A percentile compares a stretch with the other conserved stretches of the same genome.
phyloP scores from a whole-genome alignment of 106 monocot genomes.

The Agapanthus africanus region DNA sequence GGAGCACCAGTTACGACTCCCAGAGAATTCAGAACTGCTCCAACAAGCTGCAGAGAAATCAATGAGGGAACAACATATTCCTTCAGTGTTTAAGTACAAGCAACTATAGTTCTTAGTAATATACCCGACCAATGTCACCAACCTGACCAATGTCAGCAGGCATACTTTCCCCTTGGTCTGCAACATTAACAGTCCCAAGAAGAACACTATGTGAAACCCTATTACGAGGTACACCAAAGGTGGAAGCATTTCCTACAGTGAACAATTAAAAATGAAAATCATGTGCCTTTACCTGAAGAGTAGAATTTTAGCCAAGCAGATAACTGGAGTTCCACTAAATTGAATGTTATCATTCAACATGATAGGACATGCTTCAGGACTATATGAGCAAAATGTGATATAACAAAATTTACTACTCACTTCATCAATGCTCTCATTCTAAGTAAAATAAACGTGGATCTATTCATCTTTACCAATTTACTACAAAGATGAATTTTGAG shows the following conservation, averaged over 20 bases:
- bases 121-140: no score
- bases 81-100: background rate
- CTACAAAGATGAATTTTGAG: background rate
- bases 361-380: background rate
- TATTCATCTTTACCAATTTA: background rate
- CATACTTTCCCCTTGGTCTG: slow-evolving; percentile 35
- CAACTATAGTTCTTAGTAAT: background rate
- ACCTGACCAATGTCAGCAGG: slow-evolving; percentile 45
- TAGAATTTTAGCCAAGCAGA: background rate
- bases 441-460: background rate
- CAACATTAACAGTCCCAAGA: slow-evolving; percentile 52
- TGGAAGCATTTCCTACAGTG: no score
- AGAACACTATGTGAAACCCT: slow-evolving; percentile 58
- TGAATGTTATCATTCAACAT: background rate
- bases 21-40: slow-evolving; percentile 59
- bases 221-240: slow-evolving; percentile 20
- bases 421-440: no score
- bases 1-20: slow-evolving; percentile 29
- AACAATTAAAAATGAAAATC: background rate
- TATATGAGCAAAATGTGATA: background rate
- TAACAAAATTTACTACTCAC: no score
- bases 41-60: slow-evolving; percentile 48
- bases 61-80: background rate
- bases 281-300: background rate
- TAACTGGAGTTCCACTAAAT: background rate